These are phyloP conservation scores for Pinus albicaulis DNA, from an alignment of 75 land plant genomes.

Conservation along the genomic window DNA sequence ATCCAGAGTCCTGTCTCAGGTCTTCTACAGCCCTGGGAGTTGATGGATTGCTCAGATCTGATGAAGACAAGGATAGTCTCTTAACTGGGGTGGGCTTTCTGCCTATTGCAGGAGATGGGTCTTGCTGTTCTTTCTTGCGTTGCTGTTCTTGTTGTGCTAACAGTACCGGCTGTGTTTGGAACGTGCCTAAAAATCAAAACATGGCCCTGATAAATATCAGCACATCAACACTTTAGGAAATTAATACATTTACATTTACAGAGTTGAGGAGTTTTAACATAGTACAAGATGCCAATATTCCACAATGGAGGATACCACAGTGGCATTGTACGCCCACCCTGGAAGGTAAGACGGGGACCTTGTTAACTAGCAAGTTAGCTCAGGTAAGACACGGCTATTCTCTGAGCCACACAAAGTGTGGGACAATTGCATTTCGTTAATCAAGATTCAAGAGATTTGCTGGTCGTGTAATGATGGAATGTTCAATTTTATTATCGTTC, in stretches of 20 bases:
- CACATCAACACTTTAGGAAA: background rate
- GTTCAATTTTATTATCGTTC: too few species aligned
- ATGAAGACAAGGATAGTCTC: conserved; percentile 44
- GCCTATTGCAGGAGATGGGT: background rate
- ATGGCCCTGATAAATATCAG: background rate
- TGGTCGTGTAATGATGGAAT: too few species aligned
- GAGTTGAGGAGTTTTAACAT: background rate
- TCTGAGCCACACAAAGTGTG: too few species aligned
- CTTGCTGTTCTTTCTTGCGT: conserved; percentile 7
- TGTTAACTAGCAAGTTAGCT: too few species aligned
- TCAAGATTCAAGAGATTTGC: too few species aligned
- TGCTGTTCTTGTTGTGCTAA: background rate
- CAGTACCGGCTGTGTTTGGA: background rate
- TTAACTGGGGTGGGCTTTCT: conserved; percentile 17
- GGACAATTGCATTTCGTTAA: too few species aligned
- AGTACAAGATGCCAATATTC: background rate
- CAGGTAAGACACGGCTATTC: too few species aligned
- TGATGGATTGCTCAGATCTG: conserved; percentile 68
- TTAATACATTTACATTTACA: background rate
- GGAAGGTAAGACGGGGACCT: too few species aligned
- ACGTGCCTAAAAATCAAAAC: conserved; percentile 7
- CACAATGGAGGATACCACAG: background rate
- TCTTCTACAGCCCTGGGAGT: conserved; percentile 51
- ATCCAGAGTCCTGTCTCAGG: conserved; percentile 44
- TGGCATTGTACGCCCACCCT: background rate